phyloP scores from a whole-genome alignment of 768 basidiomycete species.

The Russula virescens region DNA sequence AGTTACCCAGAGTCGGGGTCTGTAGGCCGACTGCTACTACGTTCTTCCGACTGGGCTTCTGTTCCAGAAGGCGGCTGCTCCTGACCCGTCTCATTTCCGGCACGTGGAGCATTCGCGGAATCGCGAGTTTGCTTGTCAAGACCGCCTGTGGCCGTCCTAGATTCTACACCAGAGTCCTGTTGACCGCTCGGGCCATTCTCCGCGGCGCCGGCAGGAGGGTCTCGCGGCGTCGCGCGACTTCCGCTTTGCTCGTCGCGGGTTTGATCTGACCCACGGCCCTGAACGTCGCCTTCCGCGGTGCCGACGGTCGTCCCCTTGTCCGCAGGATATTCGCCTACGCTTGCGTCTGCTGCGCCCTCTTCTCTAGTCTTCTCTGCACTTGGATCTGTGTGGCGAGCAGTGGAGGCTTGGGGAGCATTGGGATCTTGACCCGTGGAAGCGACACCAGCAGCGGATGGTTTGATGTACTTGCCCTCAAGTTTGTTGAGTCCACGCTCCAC shows the following conservation, averaged over 20 bases:
- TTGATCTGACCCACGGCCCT: not conserved
- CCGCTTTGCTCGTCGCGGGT: not conserved
- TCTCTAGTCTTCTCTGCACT: not conserved
- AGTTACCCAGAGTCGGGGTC: too few species aligned
- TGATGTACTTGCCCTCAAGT: not conserved
- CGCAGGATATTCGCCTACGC: not conserved
- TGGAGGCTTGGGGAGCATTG: not conserved
- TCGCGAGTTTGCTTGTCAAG: not conserved
- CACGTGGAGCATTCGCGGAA: not conserved
- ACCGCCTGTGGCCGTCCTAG: not conserved
- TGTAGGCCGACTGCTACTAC: too few species aligned
- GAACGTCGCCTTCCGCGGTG: not conserved
- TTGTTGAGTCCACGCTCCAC: slow-evolving; percentile 3
- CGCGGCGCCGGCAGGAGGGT: too few species aligned
- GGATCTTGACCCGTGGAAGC: too few species aligned
- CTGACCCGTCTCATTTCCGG: not conserved
- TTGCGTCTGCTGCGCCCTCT: not conserved
- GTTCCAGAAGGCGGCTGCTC: not conserved
- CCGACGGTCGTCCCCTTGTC: not conserved
- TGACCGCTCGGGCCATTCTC: not conserved
- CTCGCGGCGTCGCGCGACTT: too few species aligned
- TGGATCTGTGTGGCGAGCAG: not conserved
- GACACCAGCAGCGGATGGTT: not conserved
- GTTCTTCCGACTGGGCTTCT: not conserved
- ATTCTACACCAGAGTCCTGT: not conserved